Evolutionary conservation across 139 green algal genomes (phyloP).

Genomic region (Chlorella sp.): DNA sequence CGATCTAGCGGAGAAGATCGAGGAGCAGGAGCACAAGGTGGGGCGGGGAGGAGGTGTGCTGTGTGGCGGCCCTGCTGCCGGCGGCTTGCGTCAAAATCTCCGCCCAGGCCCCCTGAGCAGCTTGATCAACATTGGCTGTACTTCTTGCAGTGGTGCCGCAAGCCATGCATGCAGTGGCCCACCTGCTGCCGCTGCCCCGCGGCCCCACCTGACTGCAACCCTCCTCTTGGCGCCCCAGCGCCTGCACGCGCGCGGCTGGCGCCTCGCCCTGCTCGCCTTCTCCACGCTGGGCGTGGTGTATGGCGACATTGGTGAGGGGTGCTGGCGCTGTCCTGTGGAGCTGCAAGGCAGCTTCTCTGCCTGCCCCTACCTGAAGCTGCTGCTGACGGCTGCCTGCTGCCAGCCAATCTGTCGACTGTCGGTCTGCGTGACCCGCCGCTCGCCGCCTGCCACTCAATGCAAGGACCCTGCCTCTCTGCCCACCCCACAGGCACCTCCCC

Average conservation of each 20-base stretch:
- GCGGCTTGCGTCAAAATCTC: too few species aligned
- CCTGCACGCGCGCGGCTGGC: conserved; percentile 3
- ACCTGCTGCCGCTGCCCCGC: background rate
- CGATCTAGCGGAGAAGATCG: background rate
- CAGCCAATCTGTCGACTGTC: too few species aligned
- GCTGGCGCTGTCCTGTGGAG: background rate
- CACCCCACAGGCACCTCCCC: conserved; percentile 59
- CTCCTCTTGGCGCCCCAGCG: background rate
- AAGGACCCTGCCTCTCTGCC: background rate
- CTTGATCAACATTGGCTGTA: too few species aligned
- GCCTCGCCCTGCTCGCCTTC: conserved; percentile 34
- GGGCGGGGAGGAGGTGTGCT: background rate
- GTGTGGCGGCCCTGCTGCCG: background rate
- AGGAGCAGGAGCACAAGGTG: conserved; percentile 14
- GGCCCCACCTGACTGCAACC: too few species aligned
- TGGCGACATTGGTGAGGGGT: conserved; percentile 56
- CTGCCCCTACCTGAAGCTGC: too few species aligned
- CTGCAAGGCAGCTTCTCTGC: background rate
- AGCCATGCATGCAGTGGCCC: too few species aligned
- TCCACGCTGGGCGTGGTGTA: conserved; percentile 54
- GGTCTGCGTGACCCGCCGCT: too few species aligned
- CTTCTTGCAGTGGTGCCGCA: too few species aligned
- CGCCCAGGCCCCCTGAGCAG: too few species aligned
- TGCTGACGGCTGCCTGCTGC: too few species aligned
- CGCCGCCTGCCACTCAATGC: background rate